Evolutionary conservation across 2,329 filamentous ascomycete genomes (phyloP), one percentile per base, ranked within the genome.

Genomic region (Mycocentrospora acerina): DNA sequence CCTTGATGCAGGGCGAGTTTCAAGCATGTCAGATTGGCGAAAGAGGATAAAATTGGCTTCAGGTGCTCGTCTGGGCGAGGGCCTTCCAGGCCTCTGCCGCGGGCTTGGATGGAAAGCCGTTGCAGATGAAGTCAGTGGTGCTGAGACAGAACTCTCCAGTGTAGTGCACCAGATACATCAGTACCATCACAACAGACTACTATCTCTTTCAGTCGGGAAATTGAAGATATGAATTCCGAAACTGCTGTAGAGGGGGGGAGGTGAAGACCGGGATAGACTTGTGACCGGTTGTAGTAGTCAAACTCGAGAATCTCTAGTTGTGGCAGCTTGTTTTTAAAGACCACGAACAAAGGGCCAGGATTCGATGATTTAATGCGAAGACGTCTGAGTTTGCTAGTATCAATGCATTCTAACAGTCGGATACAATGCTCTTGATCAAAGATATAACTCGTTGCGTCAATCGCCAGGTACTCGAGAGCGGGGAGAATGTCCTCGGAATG

Each of bases 391-490:
- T 29, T 44, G 0, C 9, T 32, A 30, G 42, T 42, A 19, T 53
- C 35, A 14, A 51, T 39, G 18, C 45, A 50, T 2, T 29, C 19
- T 12, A 43, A 29, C 10, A 51, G 40, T 3, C 3, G 18, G 4
- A 15, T 10, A 13, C 47, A 53, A 19, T 55, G 51, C 1, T 35
- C 12, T 2, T 32, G 9, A 29, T 40, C 37, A 8, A 53, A 43
- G 24, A n/a, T 24, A 27, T 53, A 55, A 11, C 24, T 37, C 4
- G n/a, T 47, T 3, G 45, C 40, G 22, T 40, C 24, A 3, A 57
- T 22, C 1, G 31, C 19, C 4, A 53, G 31, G 4, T 47, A 35
- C 12, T 44, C 35, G 2, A 53, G 32, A 2, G 38, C 11, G 3
- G 49, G 51, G 1, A 55, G 29, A 10, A 24, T 25, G 17, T 54